Percentiles rank a stretch among this genome's conserved stretches.
Conservation (phyloP, 2,329 filamentous ascomycete species). For the Aspergillus unguis region DNA sequence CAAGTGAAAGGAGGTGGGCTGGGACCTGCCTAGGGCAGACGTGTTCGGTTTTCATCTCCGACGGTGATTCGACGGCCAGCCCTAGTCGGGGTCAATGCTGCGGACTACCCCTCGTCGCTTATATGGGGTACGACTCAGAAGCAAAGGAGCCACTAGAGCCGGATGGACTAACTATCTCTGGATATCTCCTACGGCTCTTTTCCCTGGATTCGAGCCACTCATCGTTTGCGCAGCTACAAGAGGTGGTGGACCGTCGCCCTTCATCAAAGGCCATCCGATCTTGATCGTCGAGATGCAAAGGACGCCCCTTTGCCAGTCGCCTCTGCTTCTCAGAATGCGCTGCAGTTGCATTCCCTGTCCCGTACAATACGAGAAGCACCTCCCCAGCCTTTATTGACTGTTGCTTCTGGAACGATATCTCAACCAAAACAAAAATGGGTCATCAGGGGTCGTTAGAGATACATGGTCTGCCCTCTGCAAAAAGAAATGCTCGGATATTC, state of each 20-base stretch:
- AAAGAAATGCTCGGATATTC: conserved; percentile 10
- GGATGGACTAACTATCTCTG: conserved; percentile 16
- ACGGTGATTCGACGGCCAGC: conserved; percentile 2
- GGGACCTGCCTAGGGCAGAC: background rate
- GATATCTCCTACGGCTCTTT: conserved; percentile 1
- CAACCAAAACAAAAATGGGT: too few relatives aligned
- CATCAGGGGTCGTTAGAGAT: too few relatives aligned
- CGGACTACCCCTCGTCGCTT: conserved; percentile 14
- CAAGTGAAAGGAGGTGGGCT: background rate
- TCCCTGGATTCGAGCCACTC: background rate
- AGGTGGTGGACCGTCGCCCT: background rate
- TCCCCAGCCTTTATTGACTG: background rate
- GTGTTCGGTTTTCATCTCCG: background rate
- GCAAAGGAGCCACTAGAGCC: conserved; percentile 4
- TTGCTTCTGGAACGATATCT: too few relatives aligned
- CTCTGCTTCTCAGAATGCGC: background rate
- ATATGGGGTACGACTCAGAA: background rate
- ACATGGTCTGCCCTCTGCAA: too few relatives aligned
- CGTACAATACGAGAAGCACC: background rate
- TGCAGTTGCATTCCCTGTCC: background rate
- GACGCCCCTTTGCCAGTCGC: background rate
- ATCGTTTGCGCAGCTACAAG: background rate
- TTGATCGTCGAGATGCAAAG: background rate
- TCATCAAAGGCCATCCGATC: conserved; percentile 3
- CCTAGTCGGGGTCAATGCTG: conserved; percentile 6